Evolutionary conservation across 208 protist genomes (phyloP).

Genomic region (Wallacemonas sp.): DNA sequence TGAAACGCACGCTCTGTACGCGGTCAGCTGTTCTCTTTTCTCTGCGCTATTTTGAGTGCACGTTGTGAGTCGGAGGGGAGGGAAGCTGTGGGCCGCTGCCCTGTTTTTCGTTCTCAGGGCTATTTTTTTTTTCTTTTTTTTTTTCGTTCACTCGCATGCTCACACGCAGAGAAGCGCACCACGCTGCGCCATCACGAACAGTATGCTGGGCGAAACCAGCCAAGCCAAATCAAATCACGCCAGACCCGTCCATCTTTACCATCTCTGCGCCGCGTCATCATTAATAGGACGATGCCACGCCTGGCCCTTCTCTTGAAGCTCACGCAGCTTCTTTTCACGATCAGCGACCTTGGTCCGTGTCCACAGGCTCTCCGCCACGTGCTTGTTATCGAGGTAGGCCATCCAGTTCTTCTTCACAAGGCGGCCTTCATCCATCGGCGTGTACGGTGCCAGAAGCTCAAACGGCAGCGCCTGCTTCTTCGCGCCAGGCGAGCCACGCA

Average conservation of each 20-base stretch:
- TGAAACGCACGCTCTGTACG: too few species aligned
- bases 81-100: too few species aligned
- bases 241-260: conserved; percentile 39
- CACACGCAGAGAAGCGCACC: too few species aligned
- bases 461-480: conserved; percentile 70
- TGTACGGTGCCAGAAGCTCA: conserved; percentile 85
- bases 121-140: too few species aligned
- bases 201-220: too few species aligned
- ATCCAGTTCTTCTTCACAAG: conserved; percentile 88
- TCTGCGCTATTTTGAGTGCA: too few species aligned
- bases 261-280: conserved; percentile 53
- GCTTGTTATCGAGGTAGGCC: conserved; percentile 91
- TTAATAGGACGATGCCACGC: conserved; percentile 90
- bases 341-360: conserved; percentile 81
- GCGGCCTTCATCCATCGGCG: conserved; percentile 85
- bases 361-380: conserved; percentile 90
- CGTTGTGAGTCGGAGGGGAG: too few species aligned
- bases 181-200: too few species aligned
- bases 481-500: conserved; percentile 80
- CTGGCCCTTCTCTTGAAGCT: conserved; percentile 78
- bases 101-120: too few species aligned
- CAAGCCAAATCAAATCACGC: too few species aligned
- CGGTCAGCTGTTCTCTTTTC: too few species aligned
- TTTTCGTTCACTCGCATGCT: too few species aligned
- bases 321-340: conserved; percentile 71